Conservation (phyloP, 2,329 filamentous ascomycete genomes). For the Shiraia sp. region DNA sequence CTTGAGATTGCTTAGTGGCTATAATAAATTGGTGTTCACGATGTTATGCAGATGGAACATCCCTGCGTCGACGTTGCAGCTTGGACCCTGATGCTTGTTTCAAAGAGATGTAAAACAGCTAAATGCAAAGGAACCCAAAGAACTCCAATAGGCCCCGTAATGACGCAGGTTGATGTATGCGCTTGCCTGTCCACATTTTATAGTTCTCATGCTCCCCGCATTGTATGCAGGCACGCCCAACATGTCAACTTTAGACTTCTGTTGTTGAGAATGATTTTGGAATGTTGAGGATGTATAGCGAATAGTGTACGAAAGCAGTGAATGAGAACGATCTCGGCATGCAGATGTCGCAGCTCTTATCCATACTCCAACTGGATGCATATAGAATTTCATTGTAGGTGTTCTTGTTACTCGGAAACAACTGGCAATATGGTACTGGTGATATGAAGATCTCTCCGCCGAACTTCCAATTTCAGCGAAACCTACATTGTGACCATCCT, state of each 20-base stretch:
- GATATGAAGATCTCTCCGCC: neutral
- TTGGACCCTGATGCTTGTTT: slow-evolving; percentile 20
- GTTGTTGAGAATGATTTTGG: too few species aligned
- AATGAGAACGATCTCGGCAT: too few species aligned
- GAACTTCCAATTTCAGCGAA: too few species aligned
- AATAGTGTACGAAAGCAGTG: too few species aligned
- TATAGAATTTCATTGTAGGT: too few species aligned
- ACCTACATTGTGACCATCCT: neutral
- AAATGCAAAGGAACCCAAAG: slow-evolving; percentile 4
- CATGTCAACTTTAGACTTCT: too few species aligned
- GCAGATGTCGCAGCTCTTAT: too few species aligned
- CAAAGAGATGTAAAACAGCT: slow-evolving; percentile 19
- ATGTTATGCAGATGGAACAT: slow-evolving; percentile 22
- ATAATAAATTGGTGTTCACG: slow-evolving; percentile 20
- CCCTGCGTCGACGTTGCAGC: slow-evolving; percentile 23
- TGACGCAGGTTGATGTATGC: slow-evolving; percentile 10
- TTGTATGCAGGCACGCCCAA: too few species aligned
- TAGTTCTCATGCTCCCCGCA: too few species aligned
- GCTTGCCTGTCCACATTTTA: too few species aligned
- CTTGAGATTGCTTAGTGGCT: slow-evolving; percentile 18
- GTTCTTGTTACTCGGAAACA: neutral
- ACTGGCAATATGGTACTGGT: neutral
- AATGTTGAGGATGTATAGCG: too few species aligned
- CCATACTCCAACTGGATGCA: too few species aligned
- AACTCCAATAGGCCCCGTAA: slow-evolving; percentile 14